Percentiles rank a stretch among this genome's conserved stretches.
Evolutionary conservation across 805 yeast species (phyloP).

Genomic region (Ascoidea rubescens): DNA sequence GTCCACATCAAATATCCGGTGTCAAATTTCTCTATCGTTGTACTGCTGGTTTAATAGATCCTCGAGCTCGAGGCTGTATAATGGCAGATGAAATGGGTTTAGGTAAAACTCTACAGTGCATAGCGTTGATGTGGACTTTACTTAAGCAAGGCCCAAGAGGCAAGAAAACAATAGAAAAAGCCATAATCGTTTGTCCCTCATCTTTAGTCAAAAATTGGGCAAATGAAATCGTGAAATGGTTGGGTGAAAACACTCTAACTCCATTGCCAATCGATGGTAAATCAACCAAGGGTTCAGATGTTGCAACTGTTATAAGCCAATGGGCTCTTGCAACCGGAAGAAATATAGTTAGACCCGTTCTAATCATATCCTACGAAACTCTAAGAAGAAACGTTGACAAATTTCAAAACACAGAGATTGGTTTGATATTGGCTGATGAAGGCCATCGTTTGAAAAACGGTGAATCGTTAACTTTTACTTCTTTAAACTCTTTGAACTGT

Average conservation of each 20-base stretch:
- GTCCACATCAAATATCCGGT: conserved; percentile 97
- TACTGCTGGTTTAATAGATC: conserved; percentile 73
- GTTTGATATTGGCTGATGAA: conserved; percentile 75
- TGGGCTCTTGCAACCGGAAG: conserved; percentile 90
- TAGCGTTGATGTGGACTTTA: conserved; percentile 85
- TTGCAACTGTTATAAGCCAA: conserved; percentile 50
- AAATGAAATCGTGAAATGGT: conserved; percentile 87
- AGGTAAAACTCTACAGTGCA: conserved; percentile 84
- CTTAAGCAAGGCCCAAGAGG: conserved; percentile 78
- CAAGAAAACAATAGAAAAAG: conserved; percentile 70
- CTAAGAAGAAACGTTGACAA: conserved; percentile 72
- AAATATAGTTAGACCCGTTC: conserved; percentile 80
- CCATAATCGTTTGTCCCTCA: conserved; percentile 90
- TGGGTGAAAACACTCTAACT: conserved; percentile 80
- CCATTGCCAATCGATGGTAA: conserved; percentile 92
- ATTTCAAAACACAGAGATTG: conserved; percentile 65
- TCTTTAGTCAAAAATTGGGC: conserved; percentile 95
- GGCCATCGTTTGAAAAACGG: conserved; percentile 80
- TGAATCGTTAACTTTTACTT: conserved; percentile 81
- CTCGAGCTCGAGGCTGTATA: conserved; percentile 85
- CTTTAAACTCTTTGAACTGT: conserved; percentile 72
- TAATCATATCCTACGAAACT: conserved; percentile 91
- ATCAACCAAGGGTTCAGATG: conserved; percentile 53
- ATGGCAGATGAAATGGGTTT: conserved; percentile 98
- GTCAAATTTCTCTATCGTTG: conserved; percentile 84